A percentile compares a stretch with the other conserved stretches of the same genome.
These are phyloP conservation scores for Ustilago bromivora DNA, from an alignment of 1,284 basidiomycete species.

Conservation along the genomic window DNA sequence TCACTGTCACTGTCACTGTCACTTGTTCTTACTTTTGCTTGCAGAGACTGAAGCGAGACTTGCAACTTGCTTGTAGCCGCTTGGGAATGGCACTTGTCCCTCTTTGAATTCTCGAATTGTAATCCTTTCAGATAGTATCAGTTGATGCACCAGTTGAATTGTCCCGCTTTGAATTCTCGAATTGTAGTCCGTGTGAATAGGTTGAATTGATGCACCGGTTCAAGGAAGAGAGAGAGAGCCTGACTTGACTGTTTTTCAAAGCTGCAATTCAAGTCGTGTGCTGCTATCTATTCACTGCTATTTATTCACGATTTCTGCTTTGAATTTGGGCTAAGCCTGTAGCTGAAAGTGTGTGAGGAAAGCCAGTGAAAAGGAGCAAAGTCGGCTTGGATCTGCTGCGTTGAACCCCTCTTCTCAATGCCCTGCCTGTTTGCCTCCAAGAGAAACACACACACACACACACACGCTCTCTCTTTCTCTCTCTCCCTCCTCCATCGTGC, in stretches of 20 bases:
- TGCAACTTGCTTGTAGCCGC: too few relatives aligned
- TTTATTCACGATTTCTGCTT: neutral
- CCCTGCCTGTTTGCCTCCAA: constrained; percentile 8
- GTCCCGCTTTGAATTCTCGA: neutral
- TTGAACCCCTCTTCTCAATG: constrained; percentile 26
- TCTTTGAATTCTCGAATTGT: neutral
- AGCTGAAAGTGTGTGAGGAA: neutral
- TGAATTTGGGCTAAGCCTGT: neutral
- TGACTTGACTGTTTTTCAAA: neutral
- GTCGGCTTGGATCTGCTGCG: constrained; percentile 13
- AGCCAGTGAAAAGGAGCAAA: too few relatives aligned
- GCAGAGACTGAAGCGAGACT: too few relatives aligned
- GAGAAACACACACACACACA: neutral
- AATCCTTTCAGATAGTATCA: neutral
- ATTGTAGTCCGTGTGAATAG: neutral
- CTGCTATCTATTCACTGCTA: neutral
- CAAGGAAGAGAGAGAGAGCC: neutral
- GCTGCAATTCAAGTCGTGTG: constrained; percentile 2
- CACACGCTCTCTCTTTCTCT: neutral
- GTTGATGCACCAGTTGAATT: too few relatives aligned
- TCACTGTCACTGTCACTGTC: neutral
- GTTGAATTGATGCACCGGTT: neutral
- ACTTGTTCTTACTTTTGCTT: neutral
- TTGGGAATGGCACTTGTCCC: too few relatives aligned
- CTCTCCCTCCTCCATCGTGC: constrained; percentile 7